Evolutionary conservation across 2,329 filamentous ascomycete genomes (phyloP).

Genomic region (Pseudovirgaria hyperparasitica): DNA sequence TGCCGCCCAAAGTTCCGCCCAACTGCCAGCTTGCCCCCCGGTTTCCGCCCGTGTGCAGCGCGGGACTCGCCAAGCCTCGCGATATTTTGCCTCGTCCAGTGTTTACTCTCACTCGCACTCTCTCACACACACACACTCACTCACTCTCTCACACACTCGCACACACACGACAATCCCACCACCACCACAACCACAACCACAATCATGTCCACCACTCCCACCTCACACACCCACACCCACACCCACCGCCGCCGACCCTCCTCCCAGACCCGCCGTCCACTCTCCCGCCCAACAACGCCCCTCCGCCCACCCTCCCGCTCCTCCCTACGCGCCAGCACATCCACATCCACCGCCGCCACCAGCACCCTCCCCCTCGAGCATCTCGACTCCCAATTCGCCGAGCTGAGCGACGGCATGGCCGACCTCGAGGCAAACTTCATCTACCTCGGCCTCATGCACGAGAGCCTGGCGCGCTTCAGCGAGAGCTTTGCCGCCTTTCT

Average conservation of each 20-base stretch:
- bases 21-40: too few species aligned
- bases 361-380: slow-evolving; percentile 59
- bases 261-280: slow-evolving; percentile 34
- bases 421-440: slow-evolving; percentile 96
- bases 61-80: too few species aligned
- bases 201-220: slow-evolving; percentile 12
- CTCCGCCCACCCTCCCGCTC: slow-evolving; percentile 81
- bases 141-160: not conserved
- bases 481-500: slow-evolving; percentile 94
- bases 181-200: not conserved
- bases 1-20: too few species aligned
- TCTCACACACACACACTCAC: slow-evolving; percentile 1
- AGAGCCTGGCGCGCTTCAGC: slow-evolving; percentile 82
- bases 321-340: slow-evolving; percentile 53
- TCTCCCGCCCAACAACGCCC: slow-evolving; percentile 78
- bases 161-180: not conserved
- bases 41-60: too few species aligned
- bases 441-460: slow-evolving; percentile 94
- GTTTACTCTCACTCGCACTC: too few species aligned
- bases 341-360: slow-evolving; percentile 34
- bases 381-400: slow-evolving; percentile 83
- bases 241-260: slow-evolving; percentile 40
- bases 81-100: too few species aligned
- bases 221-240: slow-evolving; percentile 10
- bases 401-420: slow-evolving; percentile 85